Conservation (phyloP, 257 asterid genomes). For the Solanum piurae region DNA sequence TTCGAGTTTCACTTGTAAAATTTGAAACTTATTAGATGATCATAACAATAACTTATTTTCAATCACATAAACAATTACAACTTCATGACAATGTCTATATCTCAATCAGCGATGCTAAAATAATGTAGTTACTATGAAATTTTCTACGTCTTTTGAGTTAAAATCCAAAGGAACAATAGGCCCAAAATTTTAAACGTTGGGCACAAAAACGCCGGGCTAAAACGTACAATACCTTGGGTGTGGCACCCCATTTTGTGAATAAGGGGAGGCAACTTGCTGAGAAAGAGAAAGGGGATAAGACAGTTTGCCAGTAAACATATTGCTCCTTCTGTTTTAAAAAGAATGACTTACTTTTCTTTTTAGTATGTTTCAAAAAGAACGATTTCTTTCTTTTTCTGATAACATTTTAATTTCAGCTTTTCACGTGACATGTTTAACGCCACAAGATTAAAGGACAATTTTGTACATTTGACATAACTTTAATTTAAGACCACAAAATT, state of each 20-base stretch:
- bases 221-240: neutral
- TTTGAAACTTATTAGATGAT: neutral
- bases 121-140: neutral
- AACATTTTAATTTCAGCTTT: too few relatives aligned
- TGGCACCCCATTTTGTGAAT: neutral
- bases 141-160: neutral
- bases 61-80: neutral
- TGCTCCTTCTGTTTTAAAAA: neutral
- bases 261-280: neutral
- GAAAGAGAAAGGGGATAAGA: neutral
- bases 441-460: too few relatives aligned
- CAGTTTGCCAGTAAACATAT: neutral
- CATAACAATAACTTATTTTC: neutral
- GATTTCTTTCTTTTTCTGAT: accelerated
- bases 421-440: accelerated
- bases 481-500: too few relatives aligned
- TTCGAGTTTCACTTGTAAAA: neutral
- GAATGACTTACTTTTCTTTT: too few relatives aligned
- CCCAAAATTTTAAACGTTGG: neutral
- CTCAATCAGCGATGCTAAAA: neutral
- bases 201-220: neutral
- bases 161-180: neutral
- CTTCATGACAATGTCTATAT: neutral
- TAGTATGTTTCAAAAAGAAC: accelerated
- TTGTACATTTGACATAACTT: too few relatives aligned